Conservation (phyloP, 352 stramenopile genomes). For the Pythium folliculosum region DNA sequence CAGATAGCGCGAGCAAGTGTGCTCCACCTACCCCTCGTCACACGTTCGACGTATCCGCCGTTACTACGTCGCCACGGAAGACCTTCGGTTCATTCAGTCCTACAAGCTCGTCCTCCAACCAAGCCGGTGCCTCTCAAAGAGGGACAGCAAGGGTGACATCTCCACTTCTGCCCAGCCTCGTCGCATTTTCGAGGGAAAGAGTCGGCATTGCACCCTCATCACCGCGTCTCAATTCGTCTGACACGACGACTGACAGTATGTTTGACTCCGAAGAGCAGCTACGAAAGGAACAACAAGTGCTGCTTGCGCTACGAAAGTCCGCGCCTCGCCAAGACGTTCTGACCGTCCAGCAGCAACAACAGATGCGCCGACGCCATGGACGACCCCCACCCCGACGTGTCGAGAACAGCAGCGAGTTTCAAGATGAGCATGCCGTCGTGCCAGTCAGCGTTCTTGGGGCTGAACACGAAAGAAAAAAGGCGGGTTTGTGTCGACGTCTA, state of each 20-base stretch:
- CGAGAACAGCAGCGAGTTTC: conserved; percentile 36
- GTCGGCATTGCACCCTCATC: neutral
- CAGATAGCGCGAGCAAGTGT: conserved; percentile 8
- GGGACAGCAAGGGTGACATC: neutral
- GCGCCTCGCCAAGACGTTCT: neutral
- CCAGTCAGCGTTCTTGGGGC: conserved; percentile 24
- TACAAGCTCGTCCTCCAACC: neutral
- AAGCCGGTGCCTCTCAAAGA: neutral
- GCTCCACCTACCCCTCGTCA: conserved; percentile 1
- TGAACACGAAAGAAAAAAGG: conserved; percentile 46
- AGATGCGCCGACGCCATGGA: conserved; percentile 43
- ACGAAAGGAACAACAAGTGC: conserved; percentile 33
- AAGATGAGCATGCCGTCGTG: conserved; percentile 38
- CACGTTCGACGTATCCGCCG: neutral
- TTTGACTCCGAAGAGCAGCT: conserved; percentile 29
- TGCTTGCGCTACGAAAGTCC: conserved; percentile 28
- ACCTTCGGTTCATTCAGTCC: conserved; percentile 18
- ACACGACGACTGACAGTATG: neutral
- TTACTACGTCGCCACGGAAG: neutral
- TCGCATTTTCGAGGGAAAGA: neutral
- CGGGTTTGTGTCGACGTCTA: conserved; percentile 39
- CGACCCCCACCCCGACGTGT: conserved; percentile 38
- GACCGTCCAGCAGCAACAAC: conserved; percentile 23
- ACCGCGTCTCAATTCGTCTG: neutral
- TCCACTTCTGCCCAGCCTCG: conserved; percentile 8